Evolutionary conservation across 2,329 filamentous ascomycete species (phyloP), one percentile per base, ranked within the genome.

Genomic region (Venturia carpophila): DNA sequence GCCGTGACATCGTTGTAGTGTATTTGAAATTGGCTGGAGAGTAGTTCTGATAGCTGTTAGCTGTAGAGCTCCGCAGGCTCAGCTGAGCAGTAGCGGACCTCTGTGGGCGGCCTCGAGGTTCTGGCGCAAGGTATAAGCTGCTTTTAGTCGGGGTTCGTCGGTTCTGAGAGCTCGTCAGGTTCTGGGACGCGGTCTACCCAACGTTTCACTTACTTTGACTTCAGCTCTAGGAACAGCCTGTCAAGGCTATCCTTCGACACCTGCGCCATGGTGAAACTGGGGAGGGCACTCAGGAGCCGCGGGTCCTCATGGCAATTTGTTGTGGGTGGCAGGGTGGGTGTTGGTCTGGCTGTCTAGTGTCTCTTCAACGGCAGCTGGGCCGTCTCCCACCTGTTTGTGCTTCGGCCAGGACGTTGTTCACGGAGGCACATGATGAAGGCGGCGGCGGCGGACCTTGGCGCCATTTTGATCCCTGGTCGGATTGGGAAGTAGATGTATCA

Each of bases 21-120:
- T 69, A 84, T 82, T 66, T 82, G 77, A 77, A 97, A 97, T 68
- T 88, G 87, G 73, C 94, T 91, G 64, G 89, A 83, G 30, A 85
- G 84, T 73, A 94, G 84, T 77, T 97, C 94, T 88, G 71, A 65
- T 63, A 63, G 47, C 55, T 17, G 62, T 60, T 42, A 52, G 63
- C 62, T 60, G 24, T 55, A 55, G 64, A 67, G 66, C 65, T 62
- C 52, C 63, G 24, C 55, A 43, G 60, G 55, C 43, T n/a, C 43
- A 68, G 67, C 66, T 66, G 60, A 21, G 60, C 60, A 66, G 58
- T 63, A 62, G 68, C 74, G 70, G 68, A 79, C 79, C 79, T 77
- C 79, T 73, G 70, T 79, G 77, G 68, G 76, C 75, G 67, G 76
- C 71, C 67, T 79, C 77, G 60, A 80, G 71, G 67, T 73, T 77